These are phyloP conservation scores for Globisporangium heterothallicum DNA, from an alignment of 352 stramenopile genomes.

Conservation along the genomic window DNA sequence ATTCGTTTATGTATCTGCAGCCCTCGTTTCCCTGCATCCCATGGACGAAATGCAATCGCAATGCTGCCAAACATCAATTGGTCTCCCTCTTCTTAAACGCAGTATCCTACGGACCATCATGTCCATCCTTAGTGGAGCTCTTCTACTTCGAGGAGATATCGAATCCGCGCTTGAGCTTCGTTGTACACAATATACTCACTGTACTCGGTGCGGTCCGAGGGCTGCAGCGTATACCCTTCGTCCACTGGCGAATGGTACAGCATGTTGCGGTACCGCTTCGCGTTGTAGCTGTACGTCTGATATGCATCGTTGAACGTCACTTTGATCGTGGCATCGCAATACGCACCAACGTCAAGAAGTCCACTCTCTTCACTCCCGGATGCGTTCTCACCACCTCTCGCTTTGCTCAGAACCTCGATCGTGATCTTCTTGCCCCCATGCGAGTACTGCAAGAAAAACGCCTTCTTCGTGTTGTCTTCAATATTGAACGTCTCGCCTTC, in stretches of 20 bases:
- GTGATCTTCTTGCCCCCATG: constrained; percentile 22
- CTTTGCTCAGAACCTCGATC: constrained; percentile 45
- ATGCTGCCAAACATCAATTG: neutral
- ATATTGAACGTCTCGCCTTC: constrained; percentile 36
- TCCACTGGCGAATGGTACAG: constrained; percentile 12
- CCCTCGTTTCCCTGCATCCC: too few relatives aligned
- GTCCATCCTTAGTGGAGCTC: too few relatives aligned
- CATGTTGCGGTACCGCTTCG: constrained; percentile 53
- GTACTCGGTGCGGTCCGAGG: constrained; percentile 9
- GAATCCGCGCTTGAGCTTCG: constrained; percentile 17
- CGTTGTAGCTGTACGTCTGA: constrained; percentile 28
- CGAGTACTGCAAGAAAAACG: constrained; percentile 29
- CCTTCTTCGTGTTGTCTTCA: constrained; percentile 26
- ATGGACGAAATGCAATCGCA: neutral
- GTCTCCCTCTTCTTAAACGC: neutral
- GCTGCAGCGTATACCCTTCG: constrained; percentile 21
- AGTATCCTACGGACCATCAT: too few relatives aligned
- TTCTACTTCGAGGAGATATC: constrained; percentile 17
- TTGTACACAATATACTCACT: constrained; percentile 23
- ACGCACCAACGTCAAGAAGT: constrained; percentile 11
- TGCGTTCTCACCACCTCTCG: constrained; percentile 5
- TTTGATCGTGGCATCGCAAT: constrained; percentile 19
- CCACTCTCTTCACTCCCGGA: neutral
- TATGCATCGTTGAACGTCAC: constrained; percentile 14
- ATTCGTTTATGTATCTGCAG: too few relatives aligned